Evolutionary conservation across 2,329 filamentous ascomycete species (phyloP).

Genomic region (Ascochyta viciae-villosae): DNA sequence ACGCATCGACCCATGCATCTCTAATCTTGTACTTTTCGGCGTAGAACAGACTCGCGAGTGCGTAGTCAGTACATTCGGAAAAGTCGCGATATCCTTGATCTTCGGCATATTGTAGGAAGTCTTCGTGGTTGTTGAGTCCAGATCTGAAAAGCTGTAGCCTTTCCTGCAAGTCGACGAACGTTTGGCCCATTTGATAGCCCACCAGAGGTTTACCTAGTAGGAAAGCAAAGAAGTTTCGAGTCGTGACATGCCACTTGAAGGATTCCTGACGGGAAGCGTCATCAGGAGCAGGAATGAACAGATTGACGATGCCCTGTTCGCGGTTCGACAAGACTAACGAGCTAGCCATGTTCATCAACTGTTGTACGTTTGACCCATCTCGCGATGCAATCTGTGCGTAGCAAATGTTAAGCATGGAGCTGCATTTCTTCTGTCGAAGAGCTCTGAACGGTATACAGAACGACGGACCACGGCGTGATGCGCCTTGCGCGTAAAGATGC

Average conservation of each 20-base stretch:
- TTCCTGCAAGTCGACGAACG: constrained; percentile 69
- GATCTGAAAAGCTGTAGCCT: constrained; percentile 69
- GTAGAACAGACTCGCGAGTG: constrained; percentile 70
- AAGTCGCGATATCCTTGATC: constrained; percentile 74
- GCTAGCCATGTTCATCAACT: constrained; percentile 25
- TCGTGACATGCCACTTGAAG: constrained; percentile 70
- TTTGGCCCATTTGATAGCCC: constrained; percentile 68
- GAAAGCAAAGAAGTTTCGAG: constrained; percentile 79
- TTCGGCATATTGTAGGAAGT: constrained; percentile 71
- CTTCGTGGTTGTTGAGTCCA: constrained; percentile 63
- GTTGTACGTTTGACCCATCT: constrained; percentile 14
- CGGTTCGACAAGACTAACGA: constrained; percentile 52
- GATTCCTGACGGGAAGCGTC: constrained; percentile 61
- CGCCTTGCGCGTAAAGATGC: constrained; percentile 70
- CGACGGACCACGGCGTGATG: constrained; percentile 70
- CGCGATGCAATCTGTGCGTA: constrained; percentile 42
- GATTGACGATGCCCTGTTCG: constrained; percentile 54
- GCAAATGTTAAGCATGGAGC: constrained; percentile 63
- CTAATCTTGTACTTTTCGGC: constrained; percentile 70
- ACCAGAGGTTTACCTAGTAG: constrained; percentile 70
- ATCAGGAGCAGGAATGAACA: constrained; percentile 73
- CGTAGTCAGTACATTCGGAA: constrained; percentile 69
- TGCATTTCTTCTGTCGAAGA: constrained; percentile 65
- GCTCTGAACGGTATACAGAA: constrained; percentile 69
- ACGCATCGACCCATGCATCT: constrained; percentile 75